Conservation (phyloP, 805 yeast species). For the Ogataea pignaliae region DNA sequence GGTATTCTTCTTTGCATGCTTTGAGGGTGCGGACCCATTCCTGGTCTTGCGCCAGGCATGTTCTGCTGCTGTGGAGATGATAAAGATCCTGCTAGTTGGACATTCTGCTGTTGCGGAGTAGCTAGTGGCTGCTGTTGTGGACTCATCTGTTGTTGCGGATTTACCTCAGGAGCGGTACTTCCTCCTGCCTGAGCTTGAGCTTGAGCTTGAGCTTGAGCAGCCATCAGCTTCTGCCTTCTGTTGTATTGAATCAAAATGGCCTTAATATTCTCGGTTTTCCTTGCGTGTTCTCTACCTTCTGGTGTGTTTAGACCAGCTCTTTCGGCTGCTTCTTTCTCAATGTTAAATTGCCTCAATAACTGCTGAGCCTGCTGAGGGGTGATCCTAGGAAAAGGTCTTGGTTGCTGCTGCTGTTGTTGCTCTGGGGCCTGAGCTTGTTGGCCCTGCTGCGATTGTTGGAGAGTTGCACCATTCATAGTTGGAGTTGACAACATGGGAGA, state of each 20-base stretch:
- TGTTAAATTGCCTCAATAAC: slow-evolving; percentile 53
- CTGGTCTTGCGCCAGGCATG: slow-evolving; percentile 20
- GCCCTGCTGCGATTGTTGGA: slow-evolving; percentile 11
- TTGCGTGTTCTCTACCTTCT: slow-evolving; percentile 58
- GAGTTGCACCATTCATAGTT: slow-evolving; percentile 31
- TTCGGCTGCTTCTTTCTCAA: slow-evolving; percentile 58
- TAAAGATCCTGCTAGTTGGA: slow-evolving; percentile 11
- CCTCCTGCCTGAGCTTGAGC: slow-evolving; percentile 7
- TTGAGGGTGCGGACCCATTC: slow-evolving; percentile 17
- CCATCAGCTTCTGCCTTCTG: slow-evolving; percentile 23
- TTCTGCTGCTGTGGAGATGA: slow-evolving; percentile 12
- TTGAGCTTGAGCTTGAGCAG: slow-evolving; percentile 29
- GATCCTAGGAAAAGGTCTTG: slow-evolving; percentile 21
- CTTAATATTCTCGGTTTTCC: slow-evolving; percentile 60
- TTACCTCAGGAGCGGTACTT: slow-evolving; percentile 1
- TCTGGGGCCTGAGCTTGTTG: not conserved
- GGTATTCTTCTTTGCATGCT: slow-evolving; percentile 4
- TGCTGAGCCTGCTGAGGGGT: slow-evolving; percentile 54
- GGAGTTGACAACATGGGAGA: slow-evolving; percentile 35
- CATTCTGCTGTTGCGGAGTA: slow-evolving; percentile 11
- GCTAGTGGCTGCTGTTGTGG: slow-evolving; percentile 5
- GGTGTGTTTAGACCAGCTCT: slow-evolving; percentile 56
- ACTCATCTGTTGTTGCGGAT: slow-evolving; percentile 8
- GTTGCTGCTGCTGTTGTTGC: slow-evolving; percentile 10
- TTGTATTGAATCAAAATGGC: slow-evolving; percentile 47